These are phyloP conservation scores for Posidonia australis DNA, from an alignment of 106 monocot genomes.

Conservation along the genomic window DNA sequence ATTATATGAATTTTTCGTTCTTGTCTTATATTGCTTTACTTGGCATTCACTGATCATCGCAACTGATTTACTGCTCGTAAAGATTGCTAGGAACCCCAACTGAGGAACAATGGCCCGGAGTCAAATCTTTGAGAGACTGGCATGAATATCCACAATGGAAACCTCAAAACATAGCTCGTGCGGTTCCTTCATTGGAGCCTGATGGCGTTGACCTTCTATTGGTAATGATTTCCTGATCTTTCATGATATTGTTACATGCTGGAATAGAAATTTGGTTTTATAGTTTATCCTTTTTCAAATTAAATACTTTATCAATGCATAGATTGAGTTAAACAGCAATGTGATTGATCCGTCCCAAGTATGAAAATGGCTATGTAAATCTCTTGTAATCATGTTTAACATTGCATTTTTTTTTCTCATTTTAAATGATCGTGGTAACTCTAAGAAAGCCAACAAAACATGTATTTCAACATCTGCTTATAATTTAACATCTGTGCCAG, in stretches of 20 bases:
- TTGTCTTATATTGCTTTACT: not conserved
- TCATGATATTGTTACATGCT: not conserved
- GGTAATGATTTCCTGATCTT: slow-evolving; percentile 21
- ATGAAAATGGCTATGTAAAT: too few relatives aligned
- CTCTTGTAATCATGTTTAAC: too few relatives aligned
- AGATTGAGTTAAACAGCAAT: too few relatives aligned
- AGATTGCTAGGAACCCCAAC: slow-evolving; percentile 91
- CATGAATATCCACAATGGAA: slow-evolving; percentile 96
- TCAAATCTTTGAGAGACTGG: slow-evolving; percentile 67
- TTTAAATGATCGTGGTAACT: too few relatives aligned
- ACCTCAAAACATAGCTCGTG: slow-evolving; percentile 70
- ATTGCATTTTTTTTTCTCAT: too few relatives aligned
- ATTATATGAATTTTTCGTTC: not conserved
- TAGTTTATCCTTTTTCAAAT: not conserved
- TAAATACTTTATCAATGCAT: not conserved
- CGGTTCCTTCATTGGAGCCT: slow-evolving; percentile 63
- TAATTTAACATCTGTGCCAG: too few relatives aligned
- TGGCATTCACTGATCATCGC: not conserved
- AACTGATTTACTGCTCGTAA: not conserved
- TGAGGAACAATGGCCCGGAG: slow-evolving; percentile 92
- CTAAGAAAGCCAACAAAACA: too few relatives aligned
- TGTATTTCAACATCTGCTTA: too few relatives aligned
- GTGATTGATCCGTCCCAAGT: too few relatives aligned
- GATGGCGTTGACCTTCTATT: slow-evolving; percentile 76
- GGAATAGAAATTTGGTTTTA: not conserved